phyloP scores from a whole-genome alignment of 2,329 filamentous ascomycete genomes.

The Pseudogymnoascus sp. region DNA sequence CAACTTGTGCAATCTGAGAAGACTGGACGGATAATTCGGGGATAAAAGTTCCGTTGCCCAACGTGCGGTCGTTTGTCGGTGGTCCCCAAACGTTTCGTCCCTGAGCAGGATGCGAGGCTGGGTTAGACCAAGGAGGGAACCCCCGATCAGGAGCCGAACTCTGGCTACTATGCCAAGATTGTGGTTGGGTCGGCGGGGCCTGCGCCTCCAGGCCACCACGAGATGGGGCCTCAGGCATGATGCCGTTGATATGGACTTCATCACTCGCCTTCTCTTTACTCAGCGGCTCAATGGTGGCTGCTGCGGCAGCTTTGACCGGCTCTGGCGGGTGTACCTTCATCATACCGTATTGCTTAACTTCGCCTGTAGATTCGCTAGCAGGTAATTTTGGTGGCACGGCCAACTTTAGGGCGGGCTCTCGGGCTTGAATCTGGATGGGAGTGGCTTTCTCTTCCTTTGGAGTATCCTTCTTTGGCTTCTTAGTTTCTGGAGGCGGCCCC shows the following conservation, averaged over 20 bases:
- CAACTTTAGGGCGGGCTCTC: constrained; percentile 17
- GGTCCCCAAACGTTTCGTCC: constrained; percentile 66
- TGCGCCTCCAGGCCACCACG: neutral
- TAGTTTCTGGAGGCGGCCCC: constrained; percentile 56
- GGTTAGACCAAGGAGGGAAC: constrained; percentile 42
- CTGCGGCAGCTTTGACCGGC: constrained; percentile 20
- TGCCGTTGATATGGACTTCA: neutral
- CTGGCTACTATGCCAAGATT: constrained; percentile 27
- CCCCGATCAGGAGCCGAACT: constrained; percentile 34
- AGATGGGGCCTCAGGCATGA: neutral
- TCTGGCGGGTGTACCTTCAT: constrained; percentile 39
- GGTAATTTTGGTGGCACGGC: constrained; percentile 11
- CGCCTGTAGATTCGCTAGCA: constrained; percentile 27
- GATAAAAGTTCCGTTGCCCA: constrained; percentile 73
- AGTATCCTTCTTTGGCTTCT: constrained; percentile 47
- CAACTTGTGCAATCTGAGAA: constrained; percentile 21
- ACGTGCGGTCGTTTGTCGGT: constrained; percentile 61
- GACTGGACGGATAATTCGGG: constrained; percentile 46
- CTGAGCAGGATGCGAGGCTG: constrained; percentile 32
- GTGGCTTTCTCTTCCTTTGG: constrained; percentile 39
- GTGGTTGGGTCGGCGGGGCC: constrained; percentile 12
- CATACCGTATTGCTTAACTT: constrained; percentile 38
- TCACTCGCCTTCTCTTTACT: neutral
- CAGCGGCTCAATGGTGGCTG: neutral
- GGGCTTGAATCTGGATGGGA: constrained; percentile 27